A percentile compares a stretch with the other conserved stretches of the same genome.
phyloP scores from a whole-genome alignment of 2,329 filamentous ascomycete genomes.

The Corynespora cassiicola region DNA sequence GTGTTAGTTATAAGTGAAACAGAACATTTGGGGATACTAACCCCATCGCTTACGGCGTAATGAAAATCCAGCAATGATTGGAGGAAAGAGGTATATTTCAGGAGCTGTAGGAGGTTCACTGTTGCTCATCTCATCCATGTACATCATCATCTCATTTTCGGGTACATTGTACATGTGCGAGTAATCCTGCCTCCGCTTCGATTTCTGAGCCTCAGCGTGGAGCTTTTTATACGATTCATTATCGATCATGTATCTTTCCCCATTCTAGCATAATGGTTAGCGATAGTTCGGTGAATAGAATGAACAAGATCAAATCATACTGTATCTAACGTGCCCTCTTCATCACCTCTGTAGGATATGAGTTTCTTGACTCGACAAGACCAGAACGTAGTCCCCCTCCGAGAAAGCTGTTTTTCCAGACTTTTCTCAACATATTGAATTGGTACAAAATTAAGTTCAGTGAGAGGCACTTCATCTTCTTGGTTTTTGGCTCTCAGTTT shows the following conservation, averaged over 20 bases:
- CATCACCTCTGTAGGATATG: slow-evolving; percentile 6
- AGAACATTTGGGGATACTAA: too few relatives aligned
- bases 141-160: slow-evolving; percentile 56
- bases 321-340: slow-evolving; percentile 3
- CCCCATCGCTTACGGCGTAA: slow-evolving; percentile 12
- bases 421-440: too few relatives aligned
- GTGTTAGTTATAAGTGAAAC: background rate
- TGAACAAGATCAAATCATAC: slow-evolving; percentile 5
- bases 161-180: too few relatives aligned
- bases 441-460: too few relatives aligned
- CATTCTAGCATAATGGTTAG: slow-evolving; percentile 4
- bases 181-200: too few relatives aligned
- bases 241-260: slow-evolving; percentile 12
- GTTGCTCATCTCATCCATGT: slow-evolving; percentile 53
- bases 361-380: slow-evolving; percentile 6
- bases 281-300: background rate
- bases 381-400: too few relatives aligned
- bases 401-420: too few relatives aligned
- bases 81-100: slow-evolving; percentile 8
- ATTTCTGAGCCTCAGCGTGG: slow-evolving; percentile 25
- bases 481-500: too few relatives aligned
- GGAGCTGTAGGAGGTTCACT: slow-evolving; percentile 43
- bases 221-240: slow-evolving; percentile 7
- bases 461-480: too few relatives aligned
- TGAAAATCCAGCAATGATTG: slow-evolving; percentile 6